Percentiles rank a stretch among this genome's conserved stretches.
phyloP scores from a whole-genome alignment of 192 early-diverging fungal genomes.

The Coemansia brasiliensis region DNA sequence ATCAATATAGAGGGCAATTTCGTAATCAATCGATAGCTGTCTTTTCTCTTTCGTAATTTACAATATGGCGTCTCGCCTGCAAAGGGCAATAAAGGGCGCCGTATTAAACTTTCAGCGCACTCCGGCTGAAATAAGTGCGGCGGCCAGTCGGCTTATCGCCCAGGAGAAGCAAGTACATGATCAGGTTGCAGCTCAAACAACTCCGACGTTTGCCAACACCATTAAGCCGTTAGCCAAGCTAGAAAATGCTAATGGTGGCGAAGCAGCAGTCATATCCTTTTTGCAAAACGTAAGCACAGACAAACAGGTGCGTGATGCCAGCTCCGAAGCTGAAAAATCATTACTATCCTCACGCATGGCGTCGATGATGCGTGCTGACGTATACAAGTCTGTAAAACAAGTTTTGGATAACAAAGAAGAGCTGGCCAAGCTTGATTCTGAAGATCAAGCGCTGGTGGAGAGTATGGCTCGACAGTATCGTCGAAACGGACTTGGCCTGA shows the following conservation, averaged over 20 bases:
- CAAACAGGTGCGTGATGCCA: slow-evolving; percentile 64
- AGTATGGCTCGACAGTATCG: slow-evolving; percentile 65
- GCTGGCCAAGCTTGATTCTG: slow-evolving; percentile 49
- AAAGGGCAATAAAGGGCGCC: slow-evolving; percentile 13
- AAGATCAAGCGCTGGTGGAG: slow-evolving; percentile 63
- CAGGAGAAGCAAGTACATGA: slow-evolving; percentile 29
- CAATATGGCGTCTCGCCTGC: slow-evolving; percentile 14
- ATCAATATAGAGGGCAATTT: background rate
- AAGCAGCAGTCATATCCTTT: slow-evolving; percentile 22
- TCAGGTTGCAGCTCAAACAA: slow-evolving; percentile 20
- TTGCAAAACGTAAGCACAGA: slow-evolving; percentile 55
- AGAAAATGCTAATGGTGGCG: slow-evolving; percentile 28
- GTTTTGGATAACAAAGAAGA: slow-evolving; percentile 42
- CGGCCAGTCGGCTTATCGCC: slow-evolving; percentile 6
- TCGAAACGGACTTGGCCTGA: slow-evolving; percentile 69
- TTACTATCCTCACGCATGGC: slow-evolving; percentile 62
- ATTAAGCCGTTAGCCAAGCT: slow-evolving; percentile 30
- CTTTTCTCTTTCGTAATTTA: background rate
- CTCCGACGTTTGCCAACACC: slow-evolving; percentile 39
- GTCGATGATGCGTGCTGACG: slow-evolving; percentile 62
- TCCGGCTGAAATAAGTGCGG: slow-evolving; percentile 16
- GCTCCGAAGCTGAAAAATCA: slow-evolving; percentile 60
- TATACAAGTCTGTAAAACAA: slow-evolving; percentile 54
- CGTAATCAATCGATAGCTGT: background rate
- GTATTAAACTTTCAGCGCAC: slow-evolving; percentile 24